Conservation (phyloP, 768 basidiomycete species). For the Neoboletus subvelutipes region DNA sequence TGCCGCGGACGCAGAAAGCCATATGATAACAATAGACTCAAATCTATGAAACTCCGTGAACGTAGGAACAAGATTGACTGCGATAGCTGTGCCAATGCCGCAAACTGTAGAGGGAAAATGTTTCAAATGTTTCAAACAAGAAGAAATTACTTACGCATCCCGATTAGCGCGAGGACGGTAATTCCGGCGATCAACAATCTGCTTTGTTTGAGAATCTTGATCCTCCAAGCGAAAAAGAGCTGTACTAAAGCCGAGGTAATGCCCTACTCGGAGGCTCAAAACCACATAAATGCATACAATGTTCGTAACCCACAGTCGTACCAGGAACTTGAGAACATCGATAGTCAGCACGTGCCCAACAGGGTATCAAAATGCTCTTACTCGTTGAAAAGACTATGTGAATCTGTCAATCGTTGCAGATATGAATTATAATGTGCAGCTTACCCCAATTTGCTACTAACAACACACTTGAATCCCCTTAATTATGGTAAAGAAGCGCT, state of each 20-base stretch:
- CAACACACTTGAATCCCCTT: slow-evolving; percentile 19
- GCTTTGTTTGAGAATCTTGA: slow-evolving; percentile 19
- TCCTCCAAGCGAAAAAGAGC: slow-evolving; percentile 31
- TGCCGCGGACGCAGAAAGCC: slow-evolving; percentile 45
- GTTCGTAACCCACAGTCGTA: slow-evolving; percentile 22
- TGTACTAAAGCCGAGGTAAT: slow-evolving; percentile 28
- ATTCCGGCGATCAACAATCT: slow-evolving; percentile 12
- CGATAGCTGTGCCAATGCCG: slow-evolving; percentile 34
- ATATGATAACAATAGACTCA: slow-evolving; percentile 33
- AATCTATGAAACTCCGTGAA: slow-evolving; percentile 33
- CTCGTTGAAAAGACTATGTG: slow-evolving; percentile 30
- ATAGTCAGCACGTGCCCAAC: neutral
- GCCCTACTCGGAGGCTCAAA: slow-evolving; percentile 17
- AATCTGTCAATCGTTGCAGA: neutral
- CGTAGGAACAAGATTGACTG: slow-evolving; percentile 26
- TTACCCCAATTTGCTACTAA: slow-evolving; percentile 24
- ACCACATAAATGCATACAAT: neutral
- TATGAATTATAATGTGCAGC: neutral
- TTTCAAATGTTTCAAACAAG: neutral
- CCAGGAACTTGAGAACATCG: slow-evolving; percentile 13
- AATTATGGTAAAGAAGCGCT: neutral
- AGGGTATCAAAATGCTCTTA: slow-evolving; percentile 2
- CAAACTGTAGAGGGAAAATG: slow-evolving; percentile 20
- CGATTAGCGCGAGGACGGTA: slow-evolving; percentile 14
- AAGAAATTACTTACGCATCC: slow-evolving; percentile 16